Conservation (phyloP, 805 yeast genomes). For the Wickerhamiella cacticola region DNA sequence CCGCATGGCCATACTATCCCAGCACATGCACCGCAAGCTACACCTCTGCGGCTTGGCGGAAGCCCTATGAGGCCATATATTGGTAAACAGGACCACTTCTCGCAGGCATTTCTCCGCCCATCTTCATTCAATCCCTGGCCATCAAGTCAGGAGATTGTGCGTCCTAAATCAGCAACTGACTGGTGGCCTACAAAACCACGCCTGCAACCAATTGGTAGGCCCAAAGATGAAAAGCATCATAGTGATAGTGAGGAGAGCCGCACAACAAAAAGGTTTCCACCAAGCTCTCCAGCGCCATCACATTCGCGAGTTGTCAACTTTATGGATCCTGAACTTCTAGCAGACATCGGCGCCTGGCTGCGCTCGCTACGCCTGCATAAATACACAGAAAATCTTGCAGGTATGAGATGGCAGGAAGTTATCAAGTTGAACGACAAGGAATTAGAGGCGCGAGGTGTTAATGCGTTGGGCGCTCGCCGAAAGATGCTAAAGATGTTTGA, state of each 20-base stretch:
- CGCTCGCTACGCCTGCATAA: constrained; percentile 82
- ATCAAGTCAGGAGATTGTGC: constrained; percentile 19
- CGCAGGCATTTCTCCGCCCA: constrained; percentile 17
- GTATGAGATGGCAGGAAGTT: constrained; percentile 66
- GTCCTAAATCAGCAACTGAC: constrained; percentile 24
- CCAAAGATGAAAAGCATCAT: constrained; percentile 9
- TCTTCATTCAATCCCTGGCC: constrained; percentile 22
- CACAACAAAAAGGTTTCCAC: background rate
- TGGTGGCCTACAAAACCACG: constrained; percentile 11
- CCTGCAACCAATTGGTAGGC: constrained; percentile 10
- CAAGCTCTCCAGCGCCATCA: background rate
- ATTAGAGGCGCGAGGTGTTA: constrained; percentile 69
- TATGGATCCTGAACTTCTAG: constrained; percentile 32
- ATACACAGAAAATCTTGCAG: constrained; percentile 73
- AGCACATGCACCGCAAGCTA: background rate
- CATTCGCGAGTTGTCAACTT: constrained; percentile 30
- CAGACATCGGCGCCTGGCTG: constrained; percentile 84
- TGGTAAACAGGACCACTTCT: constrained; percentile 18
- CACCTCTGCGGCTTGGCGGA: constrained; percentile 5
- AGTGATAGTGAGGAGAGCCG: constrained; percentile 10
- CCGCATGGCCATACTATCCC: background rate
- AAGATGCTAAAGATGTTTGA: constrained; percentile 86
- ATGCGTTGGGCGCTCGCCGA: constrained; percentile 91
- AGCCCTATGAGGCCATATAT: constrained; percentile 19
- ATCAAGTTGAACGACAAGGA: constrained; percentile 56